Percentiles rank a stretch among this genome's conserved stretches.
phyloP scores from a whole-genome alignment of 495 filamentous ascomycete genomes.

The Hypoxylon crocopeplum region DNA sequence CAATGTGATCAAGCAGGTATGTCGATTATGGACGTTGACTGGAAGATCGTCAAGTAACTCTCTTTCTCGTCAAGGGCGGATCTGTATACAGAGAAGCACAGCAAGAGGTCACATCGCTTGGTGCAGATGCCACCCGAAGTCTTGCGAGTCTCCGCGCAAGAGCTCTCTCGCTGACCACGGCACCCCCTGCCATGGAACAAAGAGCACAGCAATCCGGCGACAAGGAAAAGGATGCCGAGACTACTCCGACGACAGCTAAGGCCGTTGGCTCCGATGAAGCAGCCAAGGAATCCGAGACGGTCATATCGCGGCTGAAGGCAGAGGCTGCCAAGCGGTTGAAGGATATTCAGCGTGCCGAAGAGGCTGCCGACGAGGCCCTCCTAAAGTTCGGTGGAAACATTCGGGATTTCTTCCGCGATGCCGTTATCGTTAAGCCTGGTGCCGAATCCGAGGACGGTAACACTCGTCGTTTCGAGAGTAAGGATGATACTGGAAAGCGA shows the following conservation, averaged over 20 bases:
- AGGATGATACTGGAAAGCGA: slow-evolving; percentile 85
- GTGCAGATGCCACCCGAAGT: slow-evolving; percentile 84
- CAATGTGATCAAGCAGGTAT: slow-evolving; percentile 85
- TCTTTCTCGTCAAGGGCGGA: slow-evolving; percentile 61
- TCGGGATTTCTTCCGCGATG: slow-evolving; percentile 87
- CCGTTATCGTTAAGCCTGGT: slow-evolving; percentile 80
- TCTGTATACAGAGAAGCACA: slow-evolving; percentile 83
- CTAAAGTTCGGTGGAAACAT: slow-evolving; percentile 92
- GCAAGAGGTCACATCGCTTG: slow-evolving; percentile 78
- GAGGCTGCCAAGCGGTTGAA: slow-evolving; percentile 86
- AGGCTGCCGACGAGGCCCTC: slow-evolving; percentile 96
- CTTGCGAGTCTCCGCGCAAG: slow-evolving; percentile 78
- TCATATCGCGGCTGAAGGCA: slow-evolving; percentile 80
- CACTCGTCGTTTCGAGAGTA: slow-evolving; percentile 85
- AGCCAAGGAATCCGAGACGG: slow-evolving; percentile 70
- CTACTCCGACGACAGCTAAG: slow-evolving; percentile 50
- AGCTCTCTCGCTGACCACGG: slow-evolving; percentile 69
- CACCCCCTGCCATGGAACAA: slow-evolving; percentile 24
- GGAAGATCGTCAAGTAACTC: slow-evolving; percentile 5
- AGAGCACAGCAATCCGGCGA: slow-evolving; percentile 22
- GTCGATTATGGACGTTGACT: neutral
- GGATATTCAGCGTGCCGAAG: slow-evolving; percentile 92
- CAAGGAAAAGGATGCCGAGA: slow-evolving; percentile 48
- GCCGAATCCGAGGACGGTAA: slow-evolving; percentile 41
- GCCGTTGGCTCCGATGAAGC: slow-evolving; percentile 57